These are phyloP conservation scores for Plectosphaerella sp. DNA, from an alignment of 2,329 filamentous ascomycete genomes.

Conservation along the genomic window DNA sequence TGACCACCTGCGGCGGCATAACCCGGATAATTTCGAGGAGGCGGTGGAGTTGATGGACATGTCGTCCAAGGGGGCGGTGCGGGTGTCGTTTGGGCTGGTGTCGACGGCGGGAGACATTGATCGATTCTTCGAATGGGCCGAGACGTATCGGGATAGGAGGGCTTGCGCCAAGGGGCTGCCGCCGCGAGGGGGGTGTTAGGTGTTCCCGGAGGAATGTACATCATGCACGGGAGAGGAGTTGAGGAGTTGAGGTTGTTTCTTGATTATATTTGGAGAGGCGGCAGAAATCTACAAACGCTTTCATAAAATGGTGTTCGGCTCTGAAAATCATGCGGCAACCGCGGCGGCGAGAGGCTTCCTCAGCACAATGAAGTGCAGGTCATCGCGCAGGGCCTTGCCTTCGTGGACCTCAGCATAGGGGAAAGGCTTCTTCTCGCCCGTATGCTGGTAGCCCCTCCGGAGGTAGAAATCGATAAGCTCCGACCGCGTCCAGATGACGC, in stretches of 20 bases:
- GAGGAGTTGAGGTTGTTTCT: no score
- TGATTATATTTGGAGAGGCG: no score
- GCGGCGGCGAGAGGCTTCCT: constrained; percentile 28
- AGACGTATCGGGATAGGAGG: constrained; percentile 25
- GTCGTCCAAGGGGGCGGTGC: constrained; percentile 25
- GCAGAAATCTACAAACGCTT: no score
- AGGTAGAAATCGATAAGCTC: constrained; percentile 43
- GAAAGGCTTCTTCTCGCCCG: constrained; percentile 34
- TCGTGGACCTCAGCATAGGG: constrained; percentile 32
- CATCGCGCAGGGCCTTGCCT: constrained; percentile 32
- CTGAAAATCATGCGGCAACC: background rate
- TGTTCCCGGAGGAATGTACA: no score
- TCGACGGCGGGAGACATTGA: constrained; percentile 29
- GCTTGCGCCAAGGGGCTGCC: constrained; percentile 5
- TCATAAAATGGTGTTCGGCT: background rate
- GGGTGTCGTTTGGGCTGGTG: constrained; percentile 33
- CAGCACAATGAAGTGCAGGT: constrained; percentile 36
- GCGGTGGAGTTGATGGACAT: constrained; percentile 14
- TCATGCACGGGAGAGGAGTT: no score
- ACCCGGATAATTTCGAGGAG: constrained; percentile 15
- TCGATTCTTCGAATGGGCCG: constrained; percentile 26
- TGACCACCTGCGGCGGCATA: constrained; percentile 6
- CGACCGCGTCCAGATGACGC: constrained; percentile 34
- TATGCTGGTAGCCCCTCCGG: constrained; percentile 34
- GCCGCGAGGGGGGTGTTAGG: constrained; percentile 6